phyloP scores from a whole-genome alignment of 1,284 basidiomycete genomes.

The Ceratorhiza oryzae-sativae region DNA sequence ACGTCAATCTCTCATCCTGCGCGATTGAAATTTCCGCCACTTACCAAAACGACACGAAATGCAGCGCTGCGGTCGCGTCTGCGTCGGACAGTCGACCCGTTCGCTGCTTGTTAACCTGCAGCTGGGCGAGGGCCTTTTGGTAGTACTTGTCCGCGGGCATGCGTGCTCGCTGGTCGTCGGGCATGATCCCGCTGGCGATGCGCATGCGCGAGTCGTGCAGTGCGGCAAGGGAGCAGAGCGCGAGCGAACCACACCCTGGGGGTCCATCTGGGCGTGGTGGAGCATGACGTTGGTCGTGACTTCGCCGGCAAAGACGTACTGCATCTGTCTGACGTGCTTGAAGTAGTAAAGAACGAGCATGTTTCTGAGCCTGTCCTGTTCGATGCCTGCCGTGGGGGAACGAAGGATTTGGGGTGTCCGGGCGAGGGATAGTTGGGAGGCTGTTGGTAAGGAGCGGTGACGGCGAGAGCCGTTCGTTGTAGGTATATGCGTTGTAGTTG shows the following conservation, averaged over 20 bases:
- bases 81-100: slow-evolving; percentile 63
- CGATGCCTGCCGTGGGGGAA: slow-evolving; percentile 13
- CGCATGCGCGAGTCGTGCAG: slow-evolving; percentile 70
- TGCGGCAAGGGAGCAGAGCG: slow-evolving; percentile 73
- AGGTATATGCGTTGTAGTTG: not conserved
- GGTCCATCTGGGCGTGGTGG: slow-evolving; percentile 40
- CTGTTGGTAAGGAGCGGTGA: not conserved
- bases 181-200: slow-evolving; percentile 66
- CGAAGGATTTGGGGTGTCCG: slow-evolving; percentile 20
- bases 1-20: not conserved
- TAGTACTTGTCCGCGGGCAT: slow-evolving; percentile 69
- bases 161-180: slow-evolving; percentile 61
- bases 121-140: slow-evolving; percentile 66
- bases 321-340: slow-evolving; percentile 48
- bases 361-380: slow-evolving; percentile 32
- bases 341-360: slow-evolving; percentile 49
- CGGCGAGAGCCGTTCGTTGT: not conserved
- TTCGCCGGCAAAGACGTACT: slow-evolving; percentile 48
- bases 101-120: slow-evolving; percentile 59
- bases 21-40: not conserved
- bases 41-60: slow-evolving; percentile 69
- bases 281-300: slow-evolving; percentile 43
- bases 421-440: not conserved
- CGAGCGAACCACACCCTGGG: slow-evolving; percentile 55
- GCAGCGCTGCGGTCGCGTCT: slow-evolving; percentile 75